A percentile compares a stretch with the other conserved stretches of the same genome.
phyloP scores from a whole-genome alignment of 2,329 filamentous ascomycete genomes.

The Alternaria triticimaculans region DNA sequence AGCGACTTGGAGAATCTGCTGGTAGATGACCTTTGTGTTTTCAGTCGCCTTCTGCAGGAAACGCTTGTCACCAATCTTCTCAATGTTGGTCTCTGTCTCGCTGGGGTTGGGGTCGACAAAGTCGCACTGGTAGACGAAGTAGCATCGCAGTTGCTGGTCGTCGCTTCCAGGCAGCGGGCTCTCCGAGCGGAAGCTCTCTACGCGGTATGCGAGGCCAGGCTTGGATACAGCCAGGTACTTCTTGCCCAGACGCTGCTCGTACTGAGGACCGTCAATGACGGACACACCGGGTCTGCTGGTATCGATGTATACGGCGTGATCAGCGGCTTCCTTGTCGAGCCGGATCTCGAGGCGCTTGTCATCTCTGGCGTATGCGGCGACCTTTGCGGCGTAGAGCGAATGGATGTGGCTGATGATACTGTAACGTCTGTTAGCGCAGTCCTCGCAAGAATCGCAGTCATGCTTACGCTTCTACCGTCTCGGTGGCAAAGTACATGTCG shows the following conservation, averaged over 20 bases:
- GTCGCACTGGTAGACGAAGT: conserved; percentile 97
- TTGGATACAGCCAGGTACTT: conserved; percentile 90
- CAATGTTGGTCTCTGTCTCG: conserved; percentile 83
- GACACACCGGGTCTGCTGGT: conserved; percentile 89
- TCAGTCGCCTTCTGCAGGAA: conserved; percentile 95
- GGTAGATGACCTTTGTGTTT: conserved; percentile 96
- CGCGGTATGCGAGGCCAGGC: conserved; percentile 77
- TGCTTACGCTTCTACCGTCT: conserved; percentile 72
- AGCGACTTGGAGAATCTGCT: conserved; percentile 87
- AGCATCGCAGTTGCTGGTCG: conserved; percentile 88
- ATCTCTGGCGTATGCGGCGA: conserved; percentile 89
- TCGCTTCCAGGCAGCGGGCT: conserved; percentile 77
- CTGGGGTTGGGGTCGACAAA: conserved; percentile 78
- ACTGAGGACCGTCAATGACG: conserved; percentile 79
- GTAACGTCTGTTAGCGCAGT: conserved; percentile 18
- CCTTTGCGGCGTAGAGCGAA: conserved; percentile 94
- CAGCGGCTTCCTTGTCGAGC: conserved; percentile 90
- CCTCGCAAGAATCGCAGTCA: not conserved
- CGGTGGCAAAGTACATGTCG: conserved; percentile 96
- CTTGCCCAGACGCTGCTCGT: conserved; percentile 90
- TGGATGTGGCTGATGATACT: conserved; percentile 90
- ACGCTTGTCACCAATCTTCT: conserved; percentile 88
- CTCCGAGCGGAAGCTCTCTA: conserved; percentile 95
- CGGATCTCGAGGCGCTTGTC: conserved; percentile 95
- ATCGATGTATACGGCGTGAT: conserved; percentile 98